Base-by-base conservation (phyloP, 78 protist genomes). In the Capsaspora owczarzaki region DNA sequence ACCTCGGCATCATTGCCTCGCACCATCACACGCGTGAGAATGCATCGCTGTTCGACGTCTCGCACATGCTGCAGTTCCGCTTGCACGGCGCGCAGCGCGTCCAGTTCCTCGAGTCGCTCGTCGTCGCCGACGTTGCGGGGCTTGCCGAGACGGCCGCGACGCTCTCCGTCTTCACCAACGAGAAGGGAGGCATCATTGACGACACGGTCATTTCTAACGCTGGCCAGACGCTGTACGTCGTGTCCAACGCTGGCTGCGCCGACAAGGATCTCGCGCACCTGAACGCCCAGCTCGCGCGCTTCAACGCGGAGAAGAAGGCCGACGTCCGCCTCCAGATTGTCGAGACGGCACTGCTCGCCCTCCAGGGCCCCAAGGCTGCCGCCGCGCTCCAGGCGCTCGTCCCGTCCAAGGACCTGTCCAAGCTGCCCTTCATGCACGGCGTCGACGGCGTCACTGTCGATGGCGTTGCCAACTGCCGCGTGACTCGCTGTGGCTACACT, bases 191-290 rank as follows among this genome's bases (percentile, higher is more conserved):
- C n/a, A 93, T 95, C 83, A 79, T 87, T 53, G 99, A 97, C 69
- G 99, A 97, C 87, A 56, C 91, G 20, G 89, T 96, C 47, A 49
- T 95, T 38, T 77, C 91, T 46, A 85, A 85, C 46, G 72, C 51
- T 0, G 92, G 53, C n/a, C 96, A 93, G 51, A 76, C 80, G 78
- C 27, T 90, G 31, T 89, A 76, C 75, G 76, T 92, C 27, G 98
- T 97, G 33, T 93, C 94, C 74, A 97, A 97, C 77, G 98, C 98
- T 5, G 98, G 95, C 37, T 90, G 95, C 76, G 83, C 88, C 12
- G 95, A 84, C 41, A 88, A 90, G 76, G 99, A 97, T 35, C 51
- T 89, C 29, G 88, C 83, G 0, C 98, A 95, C 84, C 71, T 93
- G 19, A 19, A 74, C 22, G 51, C 51, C 51, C 51, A 14, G 51